Conservation (phyloP, 2,329 filamentous ascomycete genomes). For the Westerdykella sp. region DNA sequence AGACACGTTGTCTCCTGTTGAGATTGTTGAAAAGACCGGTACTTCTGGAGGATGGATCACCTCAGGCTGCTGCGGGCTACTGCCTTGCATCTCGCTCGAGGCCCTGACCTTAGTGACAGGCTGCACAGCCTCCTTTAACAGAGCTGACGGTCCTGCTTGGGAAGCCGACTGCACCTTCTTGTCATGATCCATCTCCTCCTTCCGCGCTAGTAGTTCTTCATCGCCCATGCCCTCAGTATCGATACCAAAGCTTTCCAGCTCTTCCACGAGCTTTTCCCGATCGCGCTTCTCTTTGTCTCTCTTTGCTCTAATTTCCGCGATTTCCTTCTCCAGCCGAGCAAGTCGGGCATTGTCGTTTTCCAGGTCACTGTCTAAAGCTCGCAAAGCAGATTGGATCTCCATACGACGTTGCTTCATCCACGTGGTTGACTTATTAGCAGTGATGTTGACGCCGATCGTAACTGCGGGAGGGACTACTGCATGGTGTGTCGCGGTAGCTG, state of each 20-base stretch:
- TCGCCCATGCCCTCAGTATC: constrained; percentile 44
- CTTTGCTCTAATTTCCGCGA: constrained; percentile 37
- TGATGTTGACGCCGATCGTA: neutral
- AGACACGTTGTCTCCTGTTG: too few species aligned
- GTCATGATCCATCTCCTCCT: constrained; percentile 33
- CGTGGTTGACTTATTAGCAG: constrained; percentile 4
- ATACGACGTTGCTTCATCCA: constrained; percentile 40
- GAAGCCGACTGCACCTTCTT: constrained; percentile 5
- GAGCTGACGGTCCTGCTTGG: neutral
- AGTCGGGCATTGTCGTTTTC: constrained; percentile 34
- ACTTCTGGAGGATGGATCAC: too few species aligned
- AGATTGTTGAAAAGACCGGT: too few species aligned
- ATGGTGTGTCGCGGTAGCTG: too few species aligned
- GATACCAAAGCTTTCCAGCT: constrained; percentile 45
- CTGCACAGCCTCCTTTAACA: neutral
- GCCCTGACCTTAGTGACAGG: too few species aligned
- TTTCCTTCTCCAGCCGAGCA: constrained; percentile 40
- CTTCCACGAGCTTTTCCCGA: constrained; percentile 41
- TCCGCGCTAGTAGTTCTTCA: constrained; percentile 41
- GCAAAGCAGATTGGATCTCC: constrained; percentile 45
- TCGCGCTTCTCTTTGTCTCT: constrained; percentile 38
- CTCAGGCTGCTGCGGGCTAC: too few species aligned
- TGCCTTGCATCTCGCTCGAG: too few species aligned
- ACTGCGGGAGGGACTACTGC: too few species aligned
- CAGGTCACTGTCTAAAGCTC: constrained; percentile 43